A percentile compares a stretch with the other conserved stretches of the same genome.
Evolutionary conservation across 108 stramenopile genomes (phyloP).

Genomic region (Stephanodiscus triporus): DNA sequence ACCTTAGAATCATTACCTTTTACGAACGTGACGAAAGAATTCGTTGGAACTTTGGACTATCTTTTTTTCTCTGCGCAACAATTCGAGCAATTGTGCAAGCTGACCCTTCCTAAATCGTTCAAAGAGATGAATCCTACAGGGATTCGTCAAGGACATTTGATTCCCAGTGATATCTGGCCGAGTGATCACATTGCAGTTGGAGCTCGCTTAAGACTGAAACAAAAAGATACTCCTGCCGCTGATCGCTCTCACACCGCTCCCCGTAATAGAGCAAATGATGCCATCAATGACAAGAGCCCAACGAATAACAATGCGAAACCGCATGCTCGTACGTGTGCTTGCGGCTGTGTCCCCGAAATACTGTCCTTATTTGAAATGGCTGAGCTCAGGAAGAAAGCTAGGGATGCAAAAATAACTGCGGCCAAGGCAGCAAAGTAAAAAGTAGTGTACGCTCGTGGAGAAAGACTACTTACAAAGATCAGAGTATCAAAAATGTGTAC

Average conservation of each 20-base stretch:
- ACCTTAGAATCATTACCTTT: slow-evolving; percentile 61
- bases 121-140: slow-evolving; percentile 53
- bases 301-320: neutral
- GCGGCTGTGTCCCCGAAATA: slow-evolving; percentile 75
- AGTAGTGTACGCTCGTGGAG: too few species aligned
- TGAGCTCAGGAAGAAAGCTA: slow-evolving; percentile 66
- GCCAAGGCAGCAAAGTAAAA: slow-evolving; percentile 14
- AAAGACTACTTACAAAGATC: neutral
- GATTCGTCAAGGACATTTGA: slow-evolving; percentile 65
- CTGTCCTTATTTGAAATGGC: slow-evolving; percentile 86
- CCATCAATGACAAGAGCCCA: neutral
- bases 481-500: neutral
- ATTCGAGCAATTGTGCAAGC: slow-evolving; percentile 49
- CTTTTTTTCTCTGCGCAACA: slow-evolving; percentile 56
- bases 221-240: neutral
- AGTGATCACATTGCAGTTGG: slow-evolving; percentile 88
- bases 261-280: slow-evolving; percentile 10
- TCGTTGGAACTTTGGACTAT: slow-evolving; percentile 84
- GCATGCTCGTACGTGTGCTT: slow-evolving; percentile 55
- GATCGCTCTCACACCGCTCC: neutral
- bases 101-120: slow-evolving; percentile 70
- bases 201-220: slow-evolving; percentile 51
- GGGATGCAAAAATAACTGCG: slow-evolving; percentile 7
- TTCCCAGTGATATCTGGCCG: slow-evolving; percentile 83
- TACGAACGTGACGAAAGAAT: slow-evolving; percentile 84